phyloP scores from a whole-genome alignment of 257 asterid species.

The Solanum bulbocastanum region DNA sequence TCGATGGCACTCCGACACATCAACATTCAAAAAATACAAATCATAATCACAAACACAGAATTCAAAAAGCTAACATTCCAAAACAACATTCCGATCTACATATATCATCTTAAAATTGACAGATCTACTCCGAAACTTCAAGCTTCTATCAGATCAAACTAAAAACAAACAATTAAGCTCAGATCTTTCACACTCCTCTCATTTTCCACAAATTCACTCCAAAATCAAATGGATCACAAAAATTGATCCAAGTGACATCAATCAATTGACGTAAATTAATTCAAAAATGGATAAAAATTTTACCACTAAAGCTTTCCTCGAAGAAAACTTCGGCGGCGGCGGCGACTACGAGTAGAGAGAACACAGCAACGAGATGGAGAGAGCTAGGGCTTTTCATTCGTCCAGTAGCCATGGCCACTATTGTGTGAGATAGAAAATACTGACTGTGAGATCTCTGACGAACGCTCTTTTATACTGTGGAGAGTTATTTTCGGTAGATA shows the following conservation, averaged over 20 bases:
- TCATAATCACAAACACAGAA: background rate
- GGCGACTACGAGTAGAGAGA: constrained; percentile 42
- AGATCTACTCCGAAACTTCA: background rate
- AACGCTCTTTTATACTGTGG: background rate
- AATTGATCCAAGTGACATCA: background rate
- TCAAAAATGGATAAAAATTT: background rate
- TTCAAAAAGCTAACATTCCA: background rate
- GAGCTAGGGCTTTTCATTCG: constrained; percentile 34
- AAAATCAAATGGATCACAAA: background rate
- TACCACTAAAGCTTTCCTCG: constrained; percentile 91
- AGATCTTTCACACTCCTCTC: background rate
- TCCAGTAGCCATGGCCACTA: constrained; percentile 51
- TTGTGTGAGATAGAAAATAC: background rate
- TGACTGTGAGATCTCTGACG: background rate
- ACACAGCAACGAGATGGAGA: constrained; percentile 30
- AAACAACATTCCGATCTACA: background rate
- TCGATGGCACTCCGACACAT: background rate
- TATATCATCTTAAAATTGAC: background rate
- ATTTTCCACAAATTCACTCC: background rate
- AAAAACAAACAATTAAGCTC: background rate
- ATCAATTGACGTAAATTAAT: background rate
- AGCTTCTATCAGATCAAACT: background rate
- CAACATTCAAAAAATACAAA: background rate
- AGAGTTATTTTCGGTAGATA: constrained; percentile 4
- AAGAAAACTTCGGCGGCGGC: constrained; percentile 68